Evolutionary conservation across 768 basidiomycete species (phyloP), one percentile per base, ranked within the genome.

Genomic region (Boletus fagicola): DNA sequence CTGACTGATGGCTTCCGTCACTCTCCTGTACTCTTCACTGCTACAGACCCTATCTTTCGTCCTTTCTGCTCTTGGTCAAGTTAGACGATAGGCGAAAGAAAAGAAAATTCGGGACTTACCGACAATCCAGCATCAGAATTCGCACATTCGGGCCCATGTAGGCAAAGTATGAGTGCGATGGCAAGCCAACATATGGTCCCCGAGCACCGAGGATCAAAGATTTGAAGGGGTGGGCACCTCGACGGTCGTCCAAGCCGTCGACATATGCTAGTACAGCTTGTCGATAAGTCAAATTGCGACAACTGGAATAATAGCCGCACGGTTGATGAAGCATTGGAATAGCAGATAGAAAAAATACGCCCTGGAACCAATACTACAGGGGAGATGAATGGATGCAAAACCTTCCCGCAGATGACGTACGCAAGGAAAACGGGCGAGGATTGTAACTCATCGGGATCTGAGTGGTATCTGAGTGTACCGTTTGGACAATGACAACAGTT

Each of bases 311-410:
- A 56, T 50, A 30, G 15, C 51, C 81, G 52, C 63, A 90, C 90
- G 83, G 60, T 88, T 87, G 64, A 90, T 84, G 71, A 95, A 95
- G 63, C 90, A 92, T 64, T 99, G 96, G 78, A 99, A 98, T 1
- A 99, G 78, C 22, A 96, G 77, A 75, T 86, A 99, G 78, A 86
- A 95, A 71, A 95, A 95, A 74, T 94, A 97, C 22, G 87, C 92
- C 62, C 90, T 77, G 0, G 84, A 73, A 7, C 95, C 96, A 53
- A 98, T 90, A 9, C 88, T 92, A 57, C 45, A 22, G 5, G 31
- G 26, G 2, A 35, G n/a, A 26, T 57, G 0, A 61, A 35, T 53
- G 11, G 4, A 30, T 15, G 20, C 11, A 50, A 20, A 42, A 12
- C 13, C 5, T 13, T 42, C 11, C 7, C 5, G 10, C 20, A 51